phyloP scores from a whole-genome alignment of 2,329 filamentous ascomycete species.

The Huntiella decipiens region DNA sequence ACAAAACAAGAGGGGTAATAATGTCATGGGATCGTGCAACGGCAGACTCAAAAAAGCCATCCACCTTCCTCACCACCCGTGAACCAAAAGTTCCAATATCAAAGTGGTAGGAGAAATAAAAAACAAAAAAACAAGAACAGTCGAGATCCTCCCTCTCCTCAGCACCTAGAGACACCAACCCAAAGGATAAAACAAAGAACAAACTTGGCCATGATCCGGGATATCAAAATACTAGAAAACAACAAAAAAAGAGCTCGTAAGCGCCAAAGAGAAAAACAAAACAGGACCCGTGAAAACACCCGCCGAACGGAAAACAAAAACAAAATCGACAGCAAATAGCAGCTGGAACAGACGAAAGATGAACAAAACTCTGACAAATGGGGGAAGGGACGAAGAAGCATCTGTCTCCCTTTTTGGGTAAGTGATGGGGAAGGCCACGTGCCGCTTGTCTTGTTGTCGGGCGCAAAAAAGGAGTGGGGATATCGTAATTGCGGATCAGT shows the following conservation, averaged over 20 bases:
- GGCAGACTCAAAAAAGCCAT: background rate
- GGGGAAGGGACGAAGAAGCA: background rate
- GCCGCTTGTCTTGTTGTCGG: too few relatives aligned
- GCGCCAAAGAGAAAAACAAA: background rate
- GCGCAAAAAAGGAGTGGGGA: too few relatives aligned
- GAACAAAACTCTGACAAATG: background rate
- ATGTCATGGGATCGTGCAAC: too few relatives aligned
- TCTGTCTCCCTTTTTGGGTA: too few relatives aligned
- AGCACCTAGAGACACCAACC: background rate
- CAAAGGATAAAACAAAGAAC: background rate
- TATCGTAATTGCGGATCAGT: too few relatives aligned
- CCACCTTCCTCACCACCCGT: background rate
- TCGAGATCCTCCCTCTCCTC: background rate
- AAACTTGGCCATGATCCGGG: background rate
- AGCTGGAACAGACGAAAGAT: background rate
- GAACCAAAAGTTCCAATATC: background rate
- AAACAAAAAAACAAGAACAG: background rate
- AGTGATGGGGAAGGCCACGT: background rate
- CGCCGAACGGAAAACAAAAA: background rate
- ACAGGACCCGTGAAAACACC: background rate
- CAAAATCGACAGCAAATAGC: background rate
- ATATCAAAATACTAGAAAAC: constrained; percentile 1
- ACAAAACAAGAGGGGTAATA: background rate
- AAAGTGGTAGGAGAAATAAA: background rate
- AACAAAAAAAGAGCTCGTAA: background rate